These are phyloP conservation scores for Casuarina cunninghamiana DNA, from an alignment of 306 rosid species.

Conservation along the genomic window DNA sequence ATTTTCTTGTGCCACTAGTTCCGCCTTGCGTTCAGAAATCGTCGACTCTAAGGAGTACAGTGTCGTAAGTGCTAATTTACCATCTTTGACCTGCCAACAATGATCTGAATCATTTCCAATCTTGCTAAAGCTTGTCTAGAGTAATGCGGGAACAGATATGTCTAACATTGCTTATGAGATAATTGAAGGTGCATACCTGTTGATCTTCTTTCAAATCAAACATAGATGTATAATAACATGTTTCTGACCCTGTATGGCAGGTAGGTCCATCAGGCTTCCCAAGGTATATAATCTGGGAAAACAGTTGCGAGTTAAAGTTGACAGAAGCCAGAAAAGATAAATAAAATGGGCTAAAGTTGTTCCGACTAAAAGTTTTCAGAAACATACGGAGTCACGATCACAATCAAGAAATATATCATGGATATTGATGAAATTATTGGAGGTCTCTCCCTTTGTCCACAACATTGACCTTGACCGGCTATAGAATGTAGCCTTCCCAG, in stretches of 20 bases:
- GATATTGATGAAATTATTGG: slow-evolving; percentile 84
- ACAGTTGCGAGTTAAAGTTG: slow-evolving; percentile 15
- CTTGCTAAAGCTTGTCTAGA: background rate
- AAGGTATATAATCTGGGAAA: slow-evolving; percentile 81
- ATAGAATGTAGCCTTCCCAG: slow-evolving; percentile 81
- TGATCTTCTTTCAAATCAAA: slow-evolving; percentile 47
- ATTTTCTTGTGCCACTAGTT: slow-evolving; percentile 37
- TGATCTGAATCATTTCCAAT: slow-evolving; percentile 21
- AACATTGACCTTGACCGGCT: slow-evolving; percentile 77
- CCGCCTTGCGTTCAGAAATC: slow-evolving; percentile 70
- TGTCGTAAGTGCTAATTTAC: slow-evolving; percentile 63
- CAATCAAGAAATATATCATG: slow-evolving; percentile 79
- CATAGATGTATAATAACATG: slow-evolving; percentile 74
- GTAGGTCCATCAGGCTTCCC: slow-evolving; percentile 96
- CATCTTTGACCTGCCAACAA: slow-evolving; percentile 49
- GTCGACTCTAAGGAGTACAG: slow-evolving; percentile 67
- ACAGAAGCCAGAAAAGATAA: background rate
- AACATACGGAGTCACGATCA: slow-evolving; percentile 84
- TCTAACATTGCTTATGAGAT: background rate
- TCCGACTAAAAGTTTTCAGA: background rate
- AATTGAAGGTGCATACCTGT: slow-evolving; percentile 48
- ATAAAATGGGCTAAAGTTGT: background rate
- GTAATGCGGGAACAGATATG: slow-evolving; percentile 9
- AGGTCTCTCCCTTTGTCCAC: slow-evolving; percentile 97
- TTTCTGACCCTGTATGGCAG: slow-evolving; percentile 89